A percentile compares a stretch with the other conserved stretches of the same genome.
These are phyloP conservation scores for Solanum sparsipilum DNA, from an alignment of 257 asterid genomes.

Conservation along the genomic window DNA sequence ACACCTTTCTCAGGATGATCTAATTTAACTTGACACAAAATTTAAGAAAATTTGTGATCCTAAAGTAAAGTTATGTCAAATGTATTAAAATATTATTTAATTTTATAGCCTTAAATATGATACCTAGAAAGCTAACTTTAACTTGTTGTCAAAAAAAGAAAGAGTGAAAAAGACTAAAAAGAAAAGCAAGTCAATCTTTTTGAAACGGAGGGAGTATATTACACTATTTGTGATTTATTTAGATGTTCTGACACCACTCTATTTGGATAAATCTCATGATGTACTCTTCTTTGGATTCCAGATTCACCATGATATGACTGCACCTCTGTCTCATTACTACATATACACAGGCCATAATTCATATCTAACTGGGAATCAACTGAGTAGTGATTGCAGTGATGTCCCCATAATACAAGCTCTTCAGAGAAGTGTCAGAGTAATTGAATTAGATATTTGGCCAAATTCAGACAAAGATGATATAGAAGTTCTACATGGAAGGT, in stretches of 20 bases:
- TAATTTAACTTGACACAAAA: no score
- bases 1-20: background rate
- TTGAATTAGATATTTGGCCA: conserved; percentile 80
- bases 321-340: conserved; percentile 65
- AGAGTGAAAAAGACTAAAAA: no score
- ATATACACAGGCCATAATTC: conserved; percentile 73
- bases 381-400: conserved; percentile 67
- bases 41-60: no score
- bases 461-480: conserved; percentile 52
- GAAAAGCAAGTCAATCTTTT: background rate
- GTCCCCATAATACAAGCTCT: conserved; percentile 48
- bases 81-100: no score
- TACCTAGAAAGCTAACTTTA: no score
- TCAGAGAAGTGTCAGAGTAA: conserved; percentile 49
- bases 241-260: background rate
- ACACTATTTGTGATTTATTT: background rate
- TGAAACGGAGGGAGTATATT: background rate
- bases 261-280: background rate
- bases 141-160: background rate
- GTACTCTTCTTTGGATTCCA: conserved; percentile 15
- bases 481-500: conserved; percentile 74
- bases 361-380: conserved; percentile 72
- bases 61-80: background rate
- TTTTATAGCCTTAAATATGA: no score
- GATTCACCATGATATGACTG: conserved; percentile 71